A percentile compares a stretch with the other conserved stretches of the same genome.
Evolutionary conservation across 768 basidiomycete genomes (phyloP).

Genomic region (Clavaria fumosa): DNA sequence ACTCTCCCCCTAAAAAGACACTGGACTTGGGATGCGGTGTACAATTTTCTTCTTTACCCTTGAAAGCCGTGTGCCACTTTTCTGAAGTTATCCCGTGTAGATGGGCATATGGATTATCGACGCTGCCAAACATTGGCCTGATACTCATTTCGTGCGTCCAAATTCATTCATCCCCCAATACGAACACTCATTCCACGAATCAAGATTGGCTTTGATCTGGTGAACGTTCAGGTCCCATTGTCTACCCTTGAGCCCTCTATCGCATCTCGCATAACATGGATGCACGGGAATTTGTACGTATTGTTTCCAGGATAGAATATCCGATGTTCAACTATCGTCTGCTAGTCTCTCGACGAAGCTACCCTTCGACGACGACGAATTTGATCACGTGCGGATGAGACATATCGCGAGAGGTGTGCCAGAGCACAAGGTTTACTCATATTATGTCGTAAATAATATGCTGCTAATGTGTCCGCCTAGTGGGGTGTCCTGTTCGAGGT

Average conservation of each 20-base stretch:
- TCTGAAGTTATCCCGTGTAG: too few relatives aligned
- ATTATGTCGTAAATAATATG: constrained; percentile 6
- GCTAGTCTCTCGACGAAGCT: constrained; percentile 55
- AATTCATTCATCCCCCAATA: background rate
- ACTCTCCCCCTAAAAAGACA: constrained; percentile 34
- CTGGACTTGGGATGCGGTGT: constrained; percentile 69
- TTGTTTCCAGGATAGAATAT: background rate
- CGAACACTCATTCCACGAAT: background rate
- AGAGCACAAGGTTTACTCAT: constrained; percentile 48
- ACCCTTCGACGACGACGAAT: constrained; percentile 72
- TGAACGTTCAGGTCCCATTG: constrained; percentile 54
- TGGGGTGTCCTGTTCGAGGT: constrained; percentile 60
- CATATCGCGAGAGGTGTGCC: constrained; percentile 52
- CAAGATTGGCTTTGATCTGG: constrained; percentile 68
- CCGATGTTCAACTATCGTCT: background rate
- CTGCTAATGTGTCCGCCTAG: constrained; percentile 19
- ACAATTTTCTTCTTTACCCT: too few relatives aligned
- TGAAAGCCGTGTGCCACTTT: too few relatives aligned
- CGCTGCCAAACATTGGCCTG: constrained; percentile 55
- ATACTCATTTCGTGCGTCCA: constrained; percentile 44
- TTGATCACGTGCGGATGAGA: constrained; percentile 66
- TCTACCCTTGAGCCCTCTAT: constrained; percentile 33
- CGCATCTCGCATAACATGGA: constrained; percentile 49
- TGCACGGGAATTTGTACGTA: constrained; percentile 61
- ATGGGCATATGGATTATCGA: constrained; percentile 59